phyloP scores from a whole-genome alignment of 2,329 filamentous ascomycete species.

The Beauveria australis region DNA sequence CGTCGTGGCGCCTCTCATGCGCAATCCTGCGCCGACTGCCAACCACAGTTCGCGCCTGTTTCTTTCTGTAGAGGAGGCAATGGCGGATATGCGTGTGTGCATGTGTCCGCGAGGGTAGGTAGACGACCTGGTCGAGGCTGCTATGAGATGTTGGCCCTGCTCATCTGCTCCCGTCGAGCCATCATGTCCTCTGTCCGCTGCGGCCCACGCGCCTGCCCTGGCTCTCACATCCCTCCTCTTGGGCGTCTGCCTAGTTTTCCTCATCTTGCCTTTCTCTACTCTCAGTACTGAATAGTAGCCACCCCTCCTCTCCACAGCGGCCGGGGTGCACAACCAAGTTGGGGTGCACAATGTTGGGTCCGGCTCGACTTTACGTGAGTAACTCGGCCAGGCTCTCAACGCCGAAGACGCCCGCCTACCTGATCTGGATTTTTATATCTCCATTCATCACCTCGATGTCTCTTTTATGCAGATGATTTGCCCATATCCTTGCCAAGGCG shows the following conservation, averaged over 20 bases:
- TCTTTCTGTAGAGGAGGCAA: background rate
- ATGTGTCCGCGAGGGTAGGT: background rate
- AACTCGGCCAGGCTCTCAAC: background rate
- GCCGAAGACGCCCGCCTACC: background rate
- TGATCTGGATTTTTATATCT: constrained; percentile 9
- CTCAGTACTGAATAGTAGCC: background rate
- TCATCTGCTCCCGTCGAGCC: constrained; percentile 10
- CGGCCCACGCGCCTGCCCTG: background rate
- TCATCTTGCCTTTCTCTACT: background rate
- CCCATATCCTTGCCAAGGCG: background rate
- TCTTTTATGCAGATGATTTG: background rate
- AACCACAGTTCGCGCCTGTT: constrained; percentile 1
- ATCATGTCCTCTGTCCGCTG: background rate
- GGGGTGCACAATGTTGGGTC: background rate
- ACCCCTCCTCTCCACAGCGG: background rate
- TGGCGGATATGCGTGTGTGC: constrained; percentile 8
- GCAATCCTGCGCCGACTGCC: constrained; percentile 4
- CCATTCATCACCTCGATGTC: background rate
- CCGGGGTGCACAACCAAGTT: background rate
- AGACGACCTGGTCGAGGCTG: background rate
- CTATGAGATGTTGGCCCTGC: background rate
- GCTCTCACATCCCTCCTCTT: background rate
- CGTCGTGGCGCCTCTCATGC: constrained; percentile 5
- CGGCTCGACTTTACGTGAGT: background rate
- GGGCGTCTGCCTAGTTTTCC: background rate